These are phyloP conservation scores for Lichtheimia ornata DNA, from an alignment of 371 early-diverging fungal species.

Conservation along the genomic window DNA sequence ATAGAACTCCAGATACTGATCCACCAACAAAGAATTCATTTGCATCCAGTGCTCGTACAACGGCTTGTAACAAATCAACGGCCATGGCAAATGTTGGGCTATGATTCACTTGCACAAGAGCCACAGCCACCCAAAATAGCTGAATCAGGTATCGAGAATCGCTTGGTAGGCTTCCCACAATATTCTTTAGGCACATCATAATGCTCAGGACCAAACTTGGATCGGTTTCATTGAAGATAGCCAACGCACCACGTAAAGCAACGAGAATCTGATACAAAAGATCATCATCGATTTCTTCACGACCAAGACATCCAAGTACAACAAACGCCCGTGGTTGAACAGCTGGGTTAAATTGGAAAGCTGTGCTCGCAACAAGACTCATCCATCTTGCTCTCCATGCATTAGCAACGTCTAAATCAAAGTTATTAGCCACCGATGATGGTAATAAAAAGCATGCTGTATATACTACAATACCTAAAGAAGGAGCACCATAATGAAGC, in stretches of 20 bases:
- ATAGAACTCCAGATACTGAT: slow-evolving; percentile 52
- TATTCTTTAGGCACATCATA: slow-evolving; percentile 81
- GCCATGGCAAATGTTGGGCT: slow-evolving; percentile 70
- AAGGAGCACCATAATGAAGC: slow-evolving; percentile 69
- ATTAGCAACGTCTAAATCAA: slow-evolving; percentile 63
- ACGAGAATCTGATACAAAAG: slow-evolving; percentile 85
- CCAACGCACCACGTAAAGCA: slow-evolving; percentile 80
- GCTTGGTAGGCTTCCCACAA: slow-evolving; percentile 73
- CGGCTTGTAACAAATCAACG: slow-evolving; percentile 65
- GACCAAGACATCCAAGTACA: slow-evolving; percentile 82
- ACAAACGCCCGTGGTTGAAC: slow-evolving; percentile 93
- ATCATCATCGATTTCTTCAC: slow-evolving; percentile 84
- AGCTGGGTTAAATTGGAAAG: slow-evolving; percentile 90
- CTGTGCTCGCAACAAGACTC: slow-evolving; percentile 82
- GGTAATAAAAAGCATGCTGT: slow-evolving; percentile 26
- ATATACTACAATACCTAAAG: slow-evolving; percentile 56
- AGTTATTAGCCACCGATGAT: background rate
- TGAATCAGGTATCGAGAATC: slow-evolving; percentile 75
- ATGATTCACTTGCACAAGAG: slow-evolving; percentile 83
- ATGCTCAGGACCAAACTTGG: slow-evolving; percentile 84
- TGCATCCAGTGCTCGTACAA: slow-evolving; percentile 71
- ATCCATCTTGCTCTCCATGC: slow-evolving; percentile 90
- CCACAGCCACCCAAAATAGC: slow-evolving; percentile 88
- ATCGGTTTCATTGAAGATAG: slow-evolving; percentile 80
- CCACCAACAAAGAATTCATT: slow-evolving; percentile 57